These are phyloP conservation scores for Monosporascus sp. DNA, from an alignment of 2,329 filamentous ascomycete genomes.

Conservation along the genomic window DNA sequence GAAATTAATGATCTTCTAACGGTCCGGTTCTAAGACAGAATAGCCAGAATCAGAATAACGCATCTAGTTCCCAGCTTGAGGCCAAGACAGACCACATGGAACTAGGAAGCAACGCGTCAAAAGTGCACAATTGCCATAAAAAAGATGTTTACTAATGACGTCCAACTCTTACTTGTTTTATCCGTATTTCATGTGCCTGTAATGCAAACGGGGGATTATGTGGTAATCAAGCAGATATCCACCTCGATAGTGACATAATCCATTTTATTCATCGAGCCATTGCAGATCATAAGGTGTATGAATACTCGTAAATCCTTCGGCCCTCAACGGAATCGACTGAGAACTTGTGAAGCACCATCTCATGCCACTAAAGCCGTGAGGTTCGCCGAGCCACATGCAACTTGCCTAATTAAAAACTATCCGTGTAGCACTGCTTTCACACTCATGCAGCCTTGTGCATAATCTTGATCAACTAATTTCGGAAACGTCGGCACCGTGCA, in stretches of 20 bases:
- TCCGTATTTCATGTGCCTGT: too few relatives aligned
- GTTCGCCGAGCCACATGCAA: background rate
- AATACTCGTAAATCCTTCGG: background rate
- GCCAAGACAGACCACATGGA: background rate
- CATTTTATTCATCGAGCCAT: too few relatives aligned
- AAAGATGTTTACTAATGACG: background rate
- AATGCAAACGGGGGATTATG: too few relatives aligned
- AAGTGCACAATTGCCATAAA: background rate
- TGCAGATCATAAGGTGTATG: background rate
- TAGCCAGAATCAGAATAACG: background rate
- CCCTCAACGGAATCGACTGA: background rate
- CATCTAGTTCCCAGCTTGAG: background rate
- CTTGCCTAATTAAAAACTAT: background rate
- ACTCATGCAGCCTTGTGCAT: constrained; percentile 11
- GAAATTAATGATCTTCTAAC: background rate
- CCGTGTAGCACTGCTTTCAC: background rate
- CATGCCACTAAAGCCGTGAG: too few relatives aligned
- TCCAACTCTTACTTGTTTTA: too few relatives aligned
- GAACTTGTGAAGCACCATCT: background rate
- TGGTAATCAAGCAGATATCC: too few relatives aligned
- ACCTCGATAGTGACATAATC: too few relatives aligned
- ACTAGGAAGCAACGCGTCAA: background rate
- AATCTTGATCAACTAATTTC: constrained; percentile 20
- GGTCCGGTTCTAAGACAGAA: background rate
- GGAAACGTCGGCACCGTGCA: constrained; percentile 15